Conservation (phyloP, 2,329 filamentous ascomycete species). For the Talaromyces sp. region DNA sequence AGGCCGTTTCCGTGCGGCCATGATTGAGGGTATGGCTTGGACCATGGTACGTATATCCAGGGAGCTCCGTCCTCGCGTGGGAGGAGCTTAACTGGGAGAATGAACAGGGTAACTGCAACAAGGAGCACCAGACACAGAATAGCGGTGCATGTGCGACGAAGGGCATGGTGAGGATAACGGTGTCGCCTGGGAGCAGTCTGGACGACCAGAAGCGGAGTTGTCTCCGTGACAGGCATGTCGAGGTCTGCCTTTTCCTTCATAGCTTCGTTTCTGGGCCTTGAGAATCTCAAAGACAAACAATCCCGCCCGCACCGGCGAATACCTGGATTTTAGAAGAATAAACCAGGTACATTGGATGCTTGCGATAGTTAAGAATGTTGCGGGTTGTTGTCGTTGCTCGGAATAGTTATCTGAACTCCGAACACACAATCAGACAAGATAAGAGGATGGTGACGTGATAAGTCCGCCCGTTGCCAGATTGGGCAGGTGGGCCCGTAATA, state of each 20-base stretch:
- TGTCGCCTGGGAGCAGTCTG: conserved; percentile 34
- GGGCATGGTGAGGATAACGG: conserved; percentile 39
- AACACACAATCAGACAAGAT: conserved; percentile 1
- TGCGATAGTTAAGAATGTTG: background rate
- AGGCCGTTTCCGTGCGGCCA: conserved; percentile 45
- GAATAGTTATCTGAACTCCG: too few relatives aligned
- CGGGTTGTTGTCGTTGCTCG: background rate
- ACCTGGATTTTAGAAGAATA: background rate
- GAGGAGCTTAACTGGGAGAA: conserved; percentile 36
- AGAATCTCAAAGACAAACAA: background rate
- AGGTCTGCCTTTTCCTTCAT: conserved; percentile 31
- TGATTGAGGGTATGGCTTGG: conserved; percentile 33
- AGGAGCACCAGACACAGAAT: conserved; percentile 36
- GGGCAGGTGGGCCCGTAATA: background rate
- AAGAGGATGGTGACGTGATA: conserved; percentile 11
- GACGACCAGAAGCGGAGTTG: conserved; percentile 41
- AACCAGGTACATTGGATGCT: background rate
- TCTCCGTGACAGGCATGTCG: conserved; percentile 33
- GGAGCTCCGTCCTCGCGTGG: conserved; percentile 35
- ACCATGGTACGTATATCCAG: conserved; percentile 39
- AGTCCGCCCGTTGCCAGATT: background rate
- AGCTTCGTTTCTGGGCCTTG: background rate
- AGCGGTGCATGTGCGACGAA: conserved; percentile 41
- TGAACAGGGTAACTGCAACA: conserved; percentile 36
- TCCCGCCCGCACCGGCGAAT: background rate